phyloP scores from a whole-genome alignment of 1,284 basidiomycete species.

The Papiliotrema terrestris region DNA sequence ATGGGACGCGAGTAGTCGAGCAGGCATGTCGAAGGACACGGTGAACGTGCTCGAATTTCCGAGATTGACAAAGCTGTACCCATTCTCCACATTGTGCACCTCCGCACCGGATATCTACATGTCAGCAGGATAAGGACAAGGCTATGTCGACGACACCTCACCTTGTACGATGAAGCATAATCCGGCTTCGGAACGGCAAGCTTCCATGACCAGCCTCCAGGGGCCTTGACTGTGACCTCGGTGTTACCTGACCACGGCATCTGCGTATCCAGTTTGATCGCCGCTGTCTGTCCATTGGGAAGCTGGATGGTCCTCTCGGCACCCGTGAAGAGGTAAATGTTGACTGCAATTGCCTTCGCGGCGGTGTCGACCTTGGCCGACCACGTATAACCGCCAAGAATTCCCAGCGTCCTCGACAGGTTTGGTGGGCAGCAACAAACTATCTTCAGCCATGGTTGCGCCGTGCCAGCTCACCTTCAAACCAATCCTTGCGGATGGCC shows the following conservation, averaged over 20 bases:
- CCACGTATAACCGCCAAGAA: conserved; percentile 40
- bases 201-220: conserved; percentile 28
- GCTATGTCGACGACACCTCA: too few species aligned
- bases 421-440: conserved; percentile 42
- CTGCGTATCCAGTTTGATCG: conserved; percentile 19
- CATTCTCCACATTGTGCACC: too few species aligned
- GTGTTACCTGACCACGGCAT: conserved; percentile 36
- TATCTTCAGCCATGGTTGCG: conserved; percentile 1
- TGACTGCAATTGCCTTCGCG: conserved; percentile 16
- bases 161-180: conserved; percentile 15
- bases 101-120: too few species aligned
- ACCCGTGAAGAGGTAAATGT: conserved; percentile 30
- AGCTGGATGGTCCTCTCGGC: conserved; percentile 26
- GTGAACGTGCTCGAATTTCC: too few species aligned
- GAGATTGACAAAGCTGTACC: too few species aligned
- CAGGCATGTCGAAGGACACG: conserved; percentile 24
- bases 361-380: conserved; percentile 13
- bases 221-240: conserved; percentile 14
- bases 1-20: conserved; percentile 28
- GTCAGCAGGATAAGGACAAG: too few species aligned
- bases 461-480: conserved; percentile 22
- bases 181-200: conserved; percentile 22
- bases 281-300: conserved; percentile 16
- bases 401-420: conserved; percentile 32
- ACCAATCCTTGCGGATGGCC: conserved; percentile 31